Base-by-base conservation (phyloP, 1,284 basidiomycete genomes). In the Cutaneotrichosporon sp. region DNA sequence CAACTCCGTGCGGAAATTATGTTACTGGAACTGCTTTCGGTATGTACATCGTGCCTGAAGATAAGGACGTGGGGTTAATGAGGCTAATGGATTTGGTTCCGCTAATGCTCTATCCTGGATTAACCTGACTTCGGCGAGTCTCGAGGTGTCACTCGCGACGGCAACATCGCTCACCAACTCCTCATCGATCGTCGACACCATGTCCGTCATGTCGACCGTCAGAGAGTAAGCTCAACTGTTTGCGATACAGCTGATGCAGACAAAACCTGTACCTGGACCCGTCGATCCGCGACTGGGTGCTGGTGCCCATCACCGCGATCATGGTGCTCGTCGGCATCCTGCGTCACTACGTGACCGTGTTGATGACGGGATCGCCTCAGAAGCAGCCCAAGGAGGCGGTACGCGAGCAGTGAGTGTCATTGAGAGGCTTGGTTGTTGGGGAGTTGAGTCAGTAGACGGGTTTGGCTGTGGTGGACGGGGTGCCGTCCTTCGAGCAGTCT, bases 281-380 rank as follows among this genome's bases (percentile, higher is more conserved):
- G 56, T 90, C 93, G 80, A 96, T 97, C 78, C 87, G 93, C 90
- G 81, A 84, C 72, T 85, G 84, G 85, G 85, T 99, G 52, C 82
- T 99, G 64, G 91, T 99, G 79, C 97, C 97, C 63, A 97, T 99
- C 80, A 96, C 94, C 53, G 83, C 97, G 69, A 94, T 99, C 80
- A 98, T 99, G 94, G 91, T 91, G 69, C 84, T 99, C 47, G 95
- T 98, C 58, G 97, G 97, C 34, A 85, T 99, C 58, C 83, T 99
- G 34, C 84, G 97, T 68, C 94, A 98, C 81, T 97, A 98, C 81
- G 89, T 99, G 38, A 90, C 95, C 14, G 78, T 90, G 59, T 85
- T 97, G 6, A 86, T 99, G 36, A 91, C 93, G 75, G 88, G 89
- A 5, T 80, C 88, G 31, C 93, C 94, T 2, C 94, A 97, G 84